Conservation (phyloP, 2,329 filamentous ascomycete species). For the Ophiosphaerella herpotricha region DNA sequence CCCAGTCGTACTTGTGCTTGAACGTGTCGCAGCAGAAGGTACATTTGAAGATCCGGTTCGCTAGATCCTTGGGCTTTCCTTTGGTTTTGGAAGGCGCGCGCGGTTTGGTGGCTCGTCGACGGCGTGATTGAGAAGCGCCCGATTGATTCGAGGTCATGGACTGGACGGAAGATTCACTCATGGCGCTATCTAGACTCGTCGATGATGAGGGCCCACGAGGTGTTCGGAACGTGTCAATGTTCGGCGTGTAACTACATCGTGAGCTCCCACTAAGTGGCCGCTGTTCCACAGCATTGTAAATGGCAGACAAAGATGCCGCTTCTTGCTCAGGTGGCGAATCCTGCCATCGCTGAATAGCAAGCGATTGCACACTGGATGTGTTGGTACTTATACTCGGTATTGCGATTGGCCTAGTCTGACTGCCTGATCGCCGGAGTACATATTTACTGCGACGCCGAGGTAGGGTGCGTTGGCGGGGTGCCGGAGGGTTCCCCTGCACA, state of each 20-base stretch:
- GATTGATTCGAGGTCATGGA: conserved; percentile 50
- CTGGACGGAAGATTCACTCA: conserved; percentile 52
- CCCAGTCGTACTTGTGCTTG: conserved; percentile 37
- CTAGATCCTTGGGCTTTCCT: conserved; percentile 10
- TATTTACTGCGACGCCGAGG: conserved; percentile 24
- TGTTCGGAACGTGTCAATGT: conserved; percentile 29
- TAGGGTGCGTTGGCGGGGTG: conserved; percentile 13
- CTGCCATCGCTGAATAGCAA: conserved; percentile 66
- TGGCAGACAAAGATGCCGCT: conserved; percentile 65
- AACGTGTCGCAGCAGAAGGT: conserved; percentile 38
- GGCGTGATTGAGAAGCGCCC: conserved; percentile 48
- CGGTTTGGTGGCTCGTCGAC: conserved; percentile 9
- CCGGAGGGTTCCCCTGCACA: background rate
- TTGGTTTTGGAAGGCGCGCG: conserved; percentile 8
- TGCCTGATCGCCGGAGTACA: conserved; percentile 10
- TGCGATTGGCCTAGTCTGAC: conserved; percentile 10
- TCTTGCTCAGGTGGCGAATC: conserved; percentile 69
- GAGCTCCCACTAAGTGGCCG: conserved; percentile 7
- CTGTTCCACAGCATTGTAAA: conserved; percentile 60
- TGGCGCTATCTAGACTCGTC: conserved; percentile 49
- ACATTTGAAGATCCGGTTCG: conserved; percentile 30
- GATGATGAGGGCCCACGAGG: conserved; percentile 51
- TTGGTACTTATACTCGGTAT: conserved; percentile 7
- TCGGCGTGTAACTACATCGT: conserved; percentile 28
- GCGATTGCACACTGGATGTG: conserved; percentile 14